Evolutionary conservation across 805 yeast genomes (phyloP), one percentile per base, ranked within the genome.

Genomic region (Peterozyma toletana): DNA sequence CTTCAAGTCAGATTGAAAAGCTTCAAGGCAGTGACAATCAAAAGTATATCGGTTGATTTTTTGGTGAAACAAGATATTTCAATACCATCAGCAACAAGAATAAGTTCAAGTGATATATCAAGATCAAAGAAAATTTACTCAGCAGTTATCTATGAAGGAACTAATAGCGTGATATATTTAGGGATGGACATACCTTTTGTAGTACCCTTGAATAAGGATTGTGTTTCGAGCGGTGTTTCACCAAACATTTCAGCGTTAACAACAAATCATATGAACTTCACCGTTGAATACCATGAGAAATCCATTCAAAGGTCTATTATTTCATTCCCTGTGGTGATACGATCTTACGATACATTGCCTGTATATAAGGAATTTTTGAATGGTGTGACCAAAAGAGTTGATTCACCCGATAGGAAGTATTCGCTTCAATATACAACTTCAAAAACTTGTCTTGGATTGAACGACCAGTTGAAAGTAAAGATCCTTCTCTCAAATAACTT

Each of bases 161-260:
- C 73, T 2, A 63, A 71, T 6, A 59, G 59, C 37, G 66, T 67
- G 43, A 66, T 68, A 18, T 52, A 75, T 16, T 50, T 80, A 3
- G 84, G 80, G 0, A 53, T 80, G 33, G 86, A 80, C 52, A 55
- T 80, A 1, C 87, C 87, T 0, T 58, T 81, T 35, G 60, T 80
- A 3, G 68, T 81, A 13, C 80, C 78, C 0, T 57, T 81, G 15
- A 78, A 77, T 1, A 71, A 70, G 39, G 76, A 77, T 42, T 65
- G 78, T 3, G 63, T 69, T 10, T 70, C 80, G 29, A 77, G 83
- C 29, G 77, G 80, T 6, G 70, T 62, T 14, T 27, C 45, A 9
- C 37, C 45, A 9, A 41, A 39, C 16, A 35, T 14, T 11, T 42
- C 48, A 10, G 33, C 41, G 43, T 39, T 41, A 9, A 39, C 38